Evolutionary conservation across 176 grass and related monocot species (phyloP).

Genomic region (Calamus simplicifolius): DNA sequence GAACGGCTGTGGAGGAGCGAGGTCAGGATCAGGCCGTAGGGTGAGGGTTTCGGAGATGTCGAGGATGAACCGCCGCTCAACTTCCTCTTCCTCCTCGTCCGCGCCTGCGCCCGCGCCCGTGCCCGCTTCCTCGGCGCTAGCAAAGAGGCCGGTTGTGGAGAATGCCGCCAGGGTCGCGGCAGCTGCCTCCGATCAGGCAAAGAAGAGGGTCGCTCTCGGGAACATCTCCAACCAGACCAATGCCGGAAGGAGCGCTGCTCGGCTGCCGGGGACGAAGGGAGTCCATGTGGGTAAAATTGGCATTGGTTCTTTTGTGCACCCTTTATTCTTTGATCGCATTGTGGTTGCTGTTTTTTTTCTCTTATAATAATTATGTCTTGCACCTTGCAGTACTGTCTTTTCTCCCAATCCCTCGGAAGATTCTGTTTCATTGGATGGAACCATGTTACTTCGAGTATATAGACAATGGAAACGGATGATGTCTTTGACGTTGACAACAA

Average conservation of each 20-base stretch:
- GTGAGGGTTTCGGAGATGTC: constrained; percentile 24
- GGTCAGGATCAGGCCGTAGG: no score
- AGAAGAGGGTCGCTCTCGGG: constrained; percentile 87
- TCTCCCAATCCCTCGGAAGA: constrained; percentile 54
- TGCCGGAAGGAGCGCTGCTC: constrained; percentile 7
- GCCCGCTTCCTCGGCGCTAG: constrained; percentile 14
- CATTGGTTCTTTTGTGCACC: no score
- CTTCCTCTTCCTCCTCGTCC: constrained; percentile 1
- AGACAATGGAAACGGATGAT: constrained; percentile 71
- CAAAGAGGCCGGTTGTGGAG: constrained; percentile 30
- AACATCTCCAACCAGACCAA: constrained; percentile 56
- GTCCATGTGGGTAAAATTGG: constrained; percentile 21
- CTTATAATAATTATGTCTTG: no score
- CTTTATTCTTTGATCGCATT: no score
- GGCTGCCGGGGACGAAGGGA: constrained; percentile 19
- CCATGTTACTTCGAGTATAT: constrained; percentile 97
- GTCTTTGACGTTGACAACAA: constrained; percentile 61
- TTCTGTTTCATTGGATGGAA: constrained; percentile 62
- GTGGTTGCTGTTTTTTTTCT: no score
- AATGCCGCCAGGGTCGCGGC: constrained; percentile 16
- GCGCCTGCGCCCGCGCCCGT: no score
- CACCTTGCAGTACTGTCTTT: constrained; percentile 36
- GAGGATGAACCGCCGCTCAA: constrained; percentile 24
- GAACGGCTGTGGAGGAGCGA: no score
- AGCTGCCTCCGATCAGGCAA: constrained; percentile 34